A percentile compares a stretch with the other conserved stretches of the same genome.
Conservation (phyloP, 176 grass and related monocot species). For the Phoenix dactylifera region DNA sequence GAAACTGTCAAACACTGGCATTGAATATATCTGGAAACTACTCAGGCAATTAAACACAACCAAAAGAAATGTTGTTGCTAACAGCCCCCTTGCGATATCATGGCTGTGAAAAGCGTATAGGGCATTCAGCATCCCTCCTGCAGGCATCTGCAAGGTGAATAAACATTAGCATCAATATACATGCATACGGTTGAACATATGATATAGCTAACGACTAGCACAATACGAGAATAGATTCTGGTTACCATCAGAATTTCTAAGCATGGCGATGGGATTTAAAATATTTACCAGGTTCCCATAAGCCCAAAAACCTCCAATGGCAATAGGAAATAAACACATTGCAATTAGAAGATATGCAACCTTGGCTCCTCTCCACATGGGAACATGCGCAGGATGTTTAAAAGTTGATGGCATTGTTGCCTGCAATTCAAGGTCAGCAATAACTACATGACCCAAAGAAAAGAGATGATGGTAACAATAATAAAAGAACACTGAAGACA, state of each 20-base stretch:
- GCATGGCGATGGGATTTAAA: neutral
- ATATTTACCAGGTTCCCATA: constrained; percentile 90
- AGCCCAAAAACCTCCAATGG: constrained; percentile 89
- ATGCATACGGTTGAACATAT: no score
- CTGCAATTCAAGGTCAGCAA: constrained; percentile 26
- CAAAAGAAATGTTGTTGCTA: constrained; percentile 67
- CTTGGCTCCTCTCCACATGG: constrained; percentile 95
- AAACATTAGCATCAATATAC: no score
- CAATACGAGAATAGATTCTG: no score
- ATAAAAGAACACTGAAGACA: neutral
- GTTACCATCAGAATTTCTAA: no score
- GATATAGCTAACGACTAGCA: no score
- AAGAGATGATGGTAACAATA: neutral
- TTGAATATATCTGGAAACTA: constrained; percentile 99
- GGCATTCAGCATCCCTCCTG: constrained; percentile 73
- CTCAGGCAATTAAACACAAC: constrained; percentile 97
- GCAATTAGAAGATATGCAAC: constrained; percentile 76
- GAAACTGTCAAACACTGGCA: constrained; percentile 93
- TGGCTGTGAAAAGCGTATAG: constrained; percentile 80
- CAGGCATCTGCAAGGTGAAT: constrained; percentile 48
- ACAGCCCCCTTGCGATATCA: constrained; percentile 54
- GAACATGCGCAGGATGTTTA: constrained; percentile 91
- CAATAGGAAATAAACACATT: constrained; percentile 85
- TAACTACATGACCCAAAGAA: neutral
- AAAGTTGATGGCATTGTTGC: constrained; percentile 95